These are phyloP conservation scores for Arthrobotrys musiformis DNA, from an alignment of 2,329 filamentous ascomycete genomes.

Conservation along the genomic window DNA sequence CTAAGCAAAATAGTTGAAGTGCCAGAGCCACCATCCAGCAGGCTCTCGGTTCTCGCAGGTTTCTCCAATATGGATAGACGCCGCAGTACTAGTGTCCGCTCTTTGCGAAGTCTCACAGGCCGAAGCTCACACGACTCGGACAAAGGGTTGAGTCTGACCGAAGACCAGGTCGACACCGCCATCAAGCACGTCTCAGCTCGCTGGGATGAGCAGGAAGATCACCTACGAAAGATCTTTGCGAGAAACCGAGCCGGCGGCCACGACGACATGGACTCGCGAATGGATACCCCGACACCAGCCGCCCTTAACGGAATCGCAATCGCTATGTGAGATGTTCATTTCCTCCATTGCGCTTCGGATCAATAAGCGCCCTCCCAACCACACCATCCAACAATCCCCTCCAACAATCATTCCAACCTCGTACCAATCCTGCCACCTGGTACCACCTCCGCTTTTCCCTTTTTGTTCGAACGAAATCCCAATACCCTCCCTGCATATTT, in stretches of 20 bases:
- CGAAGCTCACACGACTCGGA: conserved; percentile 49
- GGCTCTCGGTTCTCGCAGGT: conserved; percentile 30
- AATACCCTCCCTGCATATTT: conserved; percentile 44
- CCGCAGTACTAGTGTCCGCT: conserved; percentile 49
- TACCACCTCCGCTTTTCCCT: neutral
- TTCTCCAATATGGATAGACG: conserved; percentile 37
- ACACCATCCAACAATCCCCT: too few species aligned
- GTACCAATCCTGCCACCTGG: neutral
- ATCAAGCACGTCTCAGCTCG: conserved; percentile 45
- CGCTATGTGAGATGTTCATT: conserved; percentile 26
- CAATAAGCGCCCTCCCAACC: too few species aligned
- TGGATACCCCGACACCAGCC: conserved; percentile 43
- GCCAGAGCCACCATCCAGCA: conserved; percentile 33
- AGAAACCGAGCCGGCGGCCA: conserved; percentile 28
- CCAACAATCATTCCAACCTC: neutral
- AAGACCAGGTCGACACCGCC: conserved; percentile 50
- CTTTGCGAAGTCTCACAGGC: conserved; percentile 47
- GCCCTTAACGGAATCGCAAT: conserved; percentile 43
- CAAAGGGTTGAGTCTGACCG: conserved; percentile 44
- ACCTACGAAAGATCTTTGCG: conserved; percentile 18
- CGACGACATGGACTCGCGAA: conserved; percentile 44
- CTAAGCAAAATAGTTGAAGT: conserved; percentile 56
- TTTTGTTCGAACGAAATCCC: conserved; percentile 4
- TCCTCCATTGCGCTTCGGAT: neutral
- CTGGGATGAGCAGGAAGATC: conserved; percentile 49